These are phyloP conservation scores for Vachellia pachyceras DNA, from an alignment of 306 rosid genomes.

Conservation along the genomic window DNA sequence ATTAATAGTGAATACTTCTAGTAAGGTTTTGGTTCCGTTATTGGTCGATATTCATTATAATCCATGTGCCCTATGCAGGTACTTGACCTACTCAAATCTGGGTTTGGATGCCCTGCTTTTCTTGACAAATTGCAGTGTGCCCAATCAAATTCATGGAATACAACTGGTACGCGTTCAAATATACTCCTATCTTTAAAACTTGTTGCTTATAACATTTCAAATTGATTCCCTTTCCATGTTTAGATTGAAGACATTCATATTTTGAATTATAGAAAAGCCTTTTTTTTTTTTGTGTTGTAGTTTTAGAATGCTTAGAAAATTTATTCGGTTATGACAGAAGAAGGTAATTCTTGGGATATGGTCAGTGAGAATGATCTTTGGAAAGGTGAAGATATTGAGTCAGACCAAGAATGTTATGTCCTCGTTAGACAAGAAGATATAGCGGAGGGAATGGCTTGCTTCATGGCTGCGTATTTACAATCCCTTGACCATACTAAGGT, in stretches of 20 bases:
- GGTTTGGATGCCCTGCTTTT: conserved; percentile 73
- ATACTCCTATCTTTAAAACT: background rate
- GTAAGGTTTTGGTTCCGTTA: background rate
- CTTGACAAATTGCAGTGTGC: conserved; percentile 72
- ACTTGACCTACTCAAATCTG: conserved; percentile 72
- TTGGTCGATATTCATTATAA: background rate
- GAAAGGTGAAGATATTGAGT: conserved; percentile 54
- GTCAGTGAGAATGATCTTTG: conserved; percentile 72
- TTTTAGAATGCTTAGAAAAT: conserved; percentile 10
- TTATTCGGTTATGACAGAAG: conserved; percentile 56
- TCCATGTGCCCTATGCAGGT: conserved; percentile 55
- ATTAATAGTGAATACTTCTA: conserved; percentile 5
- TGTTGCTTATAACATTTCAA: background rate
- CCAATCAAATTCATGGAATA: conserved; percentile 48
- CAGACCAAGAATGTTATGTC: conserved; percentile 72
- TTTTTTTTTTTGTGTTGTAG: conserved; percentile 24
- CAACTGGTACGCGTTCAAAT: conserved; percentile 52
- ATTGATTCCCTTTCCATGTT: conserved; percentile 14
- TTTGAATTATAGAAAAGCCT: background rate
- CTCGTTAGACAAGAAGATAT: conserved; percentile 84
- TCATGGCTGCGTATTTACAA: conserved; percentile 80
- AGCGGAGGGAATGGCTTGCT: conserved; percentile 83
- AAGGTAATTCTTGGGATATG: conserved; percentile 83
- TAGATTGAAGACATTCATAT: background rate
- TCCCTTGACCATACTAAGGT: conserved; percentile 84